Percentiles rank a stretch among this genome's conserved stretches.
Conservation (phyloP, 257 asterid species). For the Rehmannia glutinosa region DNA sequence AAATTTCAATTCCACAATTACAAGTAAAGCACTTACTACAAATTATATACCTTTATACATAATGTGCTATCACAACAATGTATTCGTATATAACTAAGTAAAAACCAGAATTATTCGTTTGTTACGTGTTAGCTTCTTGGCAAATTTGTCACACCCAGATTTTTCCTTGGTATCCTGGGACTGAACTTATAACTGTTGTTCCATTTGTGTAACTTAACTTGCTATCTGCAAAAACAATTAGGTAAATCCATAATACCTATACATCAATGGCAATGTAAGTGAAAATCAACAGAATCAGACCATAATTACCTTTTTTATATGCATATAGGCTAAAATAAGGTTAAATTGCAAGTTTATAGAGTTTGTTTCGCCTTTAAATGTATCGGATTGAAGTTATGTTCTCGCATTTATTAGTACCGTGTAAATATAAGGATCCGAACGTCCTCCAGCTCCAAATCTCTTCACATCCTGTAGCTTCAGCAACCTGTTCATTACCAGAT, state of each 20-base stretch:
- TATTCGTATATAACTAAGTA: slow-evolving; percentile 11
- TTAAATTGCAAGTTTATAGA: neutral
- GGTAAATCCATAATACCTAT: neutral
- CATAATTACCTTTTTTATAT: neutral
- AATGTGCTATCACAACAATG: neutral
- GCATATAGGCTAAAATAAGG: neutral
- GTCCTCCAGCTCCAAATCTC: slow-evolving; percentile 91
- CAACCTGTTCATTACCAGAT: slow-evolving; percentile 50
- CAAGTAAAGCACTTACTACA: neutral
- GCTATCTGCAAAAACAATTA: slow-evolving; percentile 37
- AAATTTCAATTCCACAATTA: neutral
- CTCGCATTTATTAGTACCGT: slow-evolving; percentile 44
- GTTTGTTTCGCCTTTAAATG: neutral
- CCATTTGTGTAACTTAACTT: slow-evolving; percentile 14
- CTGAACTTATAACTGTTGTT: slow-evolving; percentile 8
- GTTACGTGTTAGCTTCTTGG: neutral
- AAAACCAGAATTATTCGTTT: neutral
- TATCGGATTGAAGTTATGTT: neutral
- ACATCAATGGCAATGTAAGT: neutral
- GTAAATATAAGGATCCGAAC: slow-evolving; percentile 77
- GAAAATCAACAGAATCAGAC: neutral
- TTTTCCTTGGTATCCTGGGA: neutral
- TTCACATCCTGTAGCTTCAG: slow-evolving; percentile 66
- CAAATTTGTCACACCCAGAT: neutral
- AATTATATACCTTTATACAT: slow-evolving; percentile 9